Evolutionary conservation across 192 early-diverging fungal genomes (phyloP).

Genomic region (Oehlia diaphana): DNA sequence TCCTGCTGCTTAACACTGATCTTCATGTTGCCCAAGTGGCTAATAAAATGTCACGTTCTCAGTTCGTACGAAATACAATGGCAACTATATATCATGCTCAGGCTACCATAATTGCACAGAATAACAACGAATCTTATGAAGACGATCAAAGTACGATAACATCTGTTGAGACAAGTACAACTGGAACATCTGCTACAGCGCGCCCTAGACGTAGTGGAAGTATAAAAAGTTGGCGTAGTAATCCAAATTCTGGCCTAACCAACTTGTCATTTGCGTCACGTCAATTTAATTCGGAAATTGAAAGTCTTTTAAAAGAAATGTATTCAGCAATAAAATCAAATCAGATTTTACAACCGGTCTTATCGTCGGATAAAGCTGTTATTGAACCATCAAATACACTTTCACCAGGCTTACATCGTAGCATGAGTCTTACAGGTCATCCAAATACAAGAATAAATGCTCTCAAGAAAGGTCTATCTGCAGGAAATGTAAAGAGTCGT

Average conservation of each 20-base stretch:
- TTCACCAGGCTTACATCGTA: constrained; percentile 29
- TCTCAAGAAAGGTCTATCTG: constrained; percentile 16
- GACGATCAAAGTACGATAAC: constrained; percentile 26
- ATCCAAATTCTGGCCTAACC: constrained; percentile 28
- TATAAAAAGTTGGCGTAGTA: constrained; percentile 47
- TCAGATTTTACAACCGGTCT: constrained; percentile 53
- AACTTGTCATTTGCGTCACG: constrained; percentile 36
- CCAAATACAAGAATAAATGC: constrained; percentile 20
- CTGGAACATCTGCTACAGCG: constrained; percentile 2
- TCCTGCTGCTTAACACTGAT: constrained; percentile 91
- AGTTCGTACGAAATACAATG: constrained; percentile 75
- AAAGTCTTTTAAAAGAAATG: constrained; percentile 57
- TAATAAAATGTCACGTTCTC: constrained; percentile 71
- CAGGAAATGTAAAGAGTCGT: constrained; percentile 3
- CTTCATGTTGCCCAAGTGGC: constrained; percentile 80
- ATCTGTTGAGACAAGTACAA: constrained; percentile 17
- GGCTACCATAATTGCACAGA: not conserved
- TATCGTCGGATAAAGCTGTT: constrained; percentile 20
- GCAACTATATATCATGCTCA: constrained; percentile 40
- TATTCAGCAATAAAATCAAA: constrained; percentile 60
- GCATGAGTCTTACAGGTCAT: constrained; percentile 21
- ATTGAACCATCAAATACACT: not conserved
- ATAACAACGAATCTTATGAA: constrained; percentile 21
- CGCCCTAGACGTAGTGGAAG: constrained; percentile 29
- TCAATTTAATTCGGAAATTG: constrained; percentile 58